Percentiles rank a stretch among this genome's conserved stretches.
These are phyloP conservation scores for Cladosporium sp. DNA, from an alignment of 2,329 filamentous ascomycete species.

Conservation along the genomic window DNA sequence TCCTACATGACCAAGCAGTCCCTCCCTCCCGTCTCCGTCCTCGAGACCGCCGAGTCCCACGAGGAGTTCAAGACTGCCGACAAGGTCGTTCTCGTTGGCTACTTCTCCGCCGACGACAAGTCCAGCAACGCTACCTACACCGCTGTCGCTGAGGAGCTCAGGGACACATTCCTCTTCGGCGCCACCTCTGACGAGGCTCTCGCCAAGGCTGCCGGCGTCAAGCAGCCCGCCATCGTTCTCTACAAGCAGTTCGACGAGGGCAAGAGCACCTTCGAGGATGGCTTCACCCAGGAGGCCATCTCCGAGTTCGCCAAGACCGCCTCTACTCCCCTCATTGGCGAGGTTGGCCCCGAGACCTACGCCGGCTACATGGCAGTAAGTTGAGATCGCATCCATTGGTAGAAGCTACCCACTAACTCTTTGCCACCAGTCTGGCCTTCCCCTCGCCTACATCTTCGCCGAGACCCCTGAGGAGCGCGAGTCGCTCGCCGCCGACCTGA, in stretches of 20 bases:
- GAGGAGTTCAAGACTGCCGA: constrained; percentile 98
- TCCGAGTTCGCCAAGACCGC: constrained; percentile 79
- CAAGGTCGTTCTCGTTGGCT: constrained; percentile 92
- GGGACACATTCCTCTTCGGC: constrained; percentile 92
- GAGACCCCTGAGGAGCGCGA: constrained; percentile 88
- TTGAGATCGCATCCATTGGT: constrained; percentile 21
- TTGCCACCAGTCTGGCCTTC: constrained; percentile 68
- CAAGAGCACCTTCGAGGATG: constrained; percentile 79
- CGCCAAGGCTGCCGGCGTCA: constrained; percentile 87
- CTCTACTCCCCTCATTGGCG: constrained; percentile 86
- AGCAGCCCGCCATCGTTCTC: constrained; percentile 81
- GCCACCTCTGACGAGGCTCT: constrained; percentile 78
- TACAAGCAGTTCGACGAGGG: constrained; percentile 99
- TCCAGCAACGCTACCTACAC: constrained; percentile 83
- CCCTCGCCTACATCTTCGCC: constrained; percentile 96
- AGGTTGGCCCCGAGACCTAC: constrained; percentile 97
- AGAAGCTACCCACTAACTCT: not conserved
- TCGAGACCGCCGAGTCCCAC: constrained; percentile 72
- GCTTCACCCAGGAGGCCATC: constrained; percentile 79
- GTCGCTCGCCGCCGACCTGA: constrained; percentile 72
- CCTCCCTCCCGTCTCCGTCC: constrained; percentile 81
- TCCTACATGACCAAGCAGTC: constrained; percentile 99
- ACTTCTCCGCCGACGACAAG: constrained; percentile 79
- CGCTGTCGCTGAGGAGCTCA: constrained; percentile 69
- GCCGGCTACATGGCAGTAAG: constrained; percentile 81